Conservation (phyloP, 2,329 filamentous ascomycete genomes). For the Blastomyces percursus region DNA sequence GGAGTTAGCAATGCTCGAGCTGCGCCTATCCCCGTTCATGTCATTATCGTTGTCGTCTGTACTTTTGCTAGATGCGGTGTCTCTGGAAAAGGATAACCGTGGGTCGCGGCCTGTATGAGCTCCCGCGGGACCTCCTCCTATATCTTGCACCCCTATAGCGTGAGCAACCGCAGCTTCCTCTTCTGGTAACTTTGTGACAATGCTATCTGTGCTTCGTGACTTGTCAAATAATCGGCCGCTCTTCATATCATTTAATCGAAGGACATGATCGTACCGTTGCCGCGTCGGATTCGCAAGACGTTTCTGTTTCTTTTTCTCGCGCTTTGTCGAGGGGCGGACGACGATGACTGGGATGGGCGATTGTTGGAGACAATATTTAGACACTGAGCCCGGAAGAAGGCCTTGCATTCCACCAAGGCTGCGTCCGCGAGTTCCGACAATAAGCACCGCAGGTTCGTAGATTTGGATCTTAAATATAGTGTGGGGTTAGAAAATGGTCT, state of each 20-base stretch:
- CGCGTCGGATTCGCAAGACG: slow-evolving; percentile 64
- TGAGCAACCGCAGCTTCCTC: slow-evolving; percentile 42
- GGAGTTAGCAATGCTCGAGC: not conserved
- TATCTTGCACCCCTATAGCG: slow-evolving; percentile 36
- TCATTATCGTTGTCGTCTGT: slow-evolving; percentile 4
- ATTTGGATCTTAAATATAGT: slow-evolving; percentile 59
- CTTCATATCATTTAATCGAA: slow-evolving; percentile 50
- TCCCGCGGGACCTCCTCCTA: not conserved
- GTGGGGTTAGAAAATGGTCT: slow-evolving; percentile 7
- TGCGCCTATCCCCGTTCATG: not conserved
- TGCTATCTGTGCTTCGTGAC: slow-evolving; percentile 37
- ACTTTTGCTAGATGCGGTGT: slow-evolving; percentile 3
- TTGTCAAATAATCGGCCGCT: slow-evolving; percentile 45
- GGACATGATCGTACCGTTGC: slow-evolving; percentile 65
- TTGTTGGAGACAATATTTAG: slow-evolving; percentile 89
- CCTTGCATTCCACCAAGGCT: slow-evolving; percentile 79
- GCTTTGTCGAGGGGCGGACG: slow-evolving; percentile 75
- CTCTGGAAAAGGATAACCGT: slow-evolving; percentile 4
- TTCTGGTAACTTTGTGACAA: slow-evolving; percentile 34
- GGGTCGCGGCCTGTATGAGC: slow-evolving; percentile 2
- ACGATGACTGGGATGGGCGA: slow-evolving; percentile 89
- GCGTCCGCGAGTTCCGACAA: slow-evolving; percentile 78
- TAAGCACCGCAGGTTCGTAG: slow-evolving; percentile 81
- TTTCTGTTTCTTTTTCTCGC: slow-evolving; percentile 82
- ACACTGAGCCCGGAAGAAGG: slow-evolving; percentile 76